These are phyloP conservation scores for Urostyla sp. DNA, from an alignment of 73 alveolate species.

Conservation along the genomic window DNA sequence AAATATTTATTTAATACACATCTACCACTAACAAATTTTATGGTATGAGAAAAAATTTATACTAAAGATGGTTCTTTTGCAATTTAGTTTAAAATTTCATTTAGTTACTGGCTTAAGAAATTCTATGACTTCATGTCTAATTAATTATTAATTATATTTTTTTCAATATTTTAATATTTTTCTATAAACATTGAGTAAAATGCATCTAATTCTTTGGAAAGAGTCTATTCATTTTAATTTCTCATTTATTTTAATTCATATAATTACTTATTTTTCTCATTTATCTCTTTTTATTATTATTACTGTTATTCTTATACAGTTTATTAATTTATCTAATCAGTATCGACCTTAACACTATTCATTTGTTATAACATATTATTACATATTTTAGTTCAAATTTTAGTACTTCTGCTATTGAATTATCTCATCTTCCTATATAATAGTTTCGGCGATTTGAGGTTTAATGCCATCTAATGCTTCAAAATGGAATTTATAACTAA, in stretches of 20 bases:
- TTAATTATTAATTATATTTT: neutral
- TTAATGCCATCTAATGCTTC: conserved; percentile 51
- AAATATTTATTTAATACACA: neutral
- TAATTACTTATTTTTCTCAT: neutral
- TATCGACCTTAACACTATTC: conserved; percentile 20
- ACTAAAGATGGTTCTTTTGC: conserved; percentile 10
- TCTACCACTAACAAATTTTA: conserved; percentile 24
- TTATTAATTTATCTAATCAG: neutral
- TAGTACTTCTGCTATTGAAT: neutral
- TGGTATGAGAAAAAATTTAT: neutral
- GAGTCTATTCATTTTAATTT: conserved; percentile 6
- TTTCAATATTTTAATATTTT: conserved; percentile 14
- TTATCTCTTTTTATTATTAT: neutral
- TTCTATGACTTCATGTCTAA: conserved; percentile 8
- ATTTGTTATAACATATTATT: neutral
- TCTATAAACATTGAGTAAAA: conserved; percentile 10
- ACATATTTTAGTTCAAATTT: neutral
- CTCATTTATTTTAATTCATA: neutral
- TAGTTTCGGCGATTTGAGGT: conserved; percentile 60
- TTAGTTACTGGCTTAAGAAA: neutral
- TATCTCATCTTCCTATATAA: conserved; percentile 28
- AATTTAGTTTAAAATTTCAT: neutral
- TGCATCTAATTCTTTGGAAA: conserved; percentile 16
- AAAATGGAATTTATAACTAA: conserved; percentile 41
- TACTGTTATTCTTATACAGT: conserved; percentile 35